Evolutionary conservation across 192 early-diverging fungal genomes (phyloP).

Genomic region (Oehlia diaphana): DNA sequence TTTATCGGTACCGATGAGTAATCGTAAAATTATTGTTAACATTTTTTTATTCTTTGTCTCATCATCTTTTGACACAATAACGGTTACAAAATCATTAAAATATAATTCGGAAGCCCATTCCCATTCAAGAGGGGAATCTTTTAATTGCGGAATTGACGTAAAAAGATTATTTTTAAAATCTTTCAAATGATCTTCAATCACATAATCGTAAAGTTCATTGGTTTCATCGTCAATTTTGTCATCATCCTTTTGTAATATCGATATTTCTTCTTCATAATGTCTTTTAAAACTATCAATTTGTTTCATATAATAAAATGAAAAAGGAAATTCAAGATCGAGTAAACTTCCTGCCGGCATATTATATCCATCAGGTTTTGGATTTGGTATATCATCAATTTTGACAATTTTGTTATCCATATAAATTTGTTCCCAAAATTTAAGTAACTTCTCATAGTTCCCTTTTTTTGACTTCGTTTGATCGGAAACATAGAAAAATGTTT

Average conservation of each 20-base stretch:
- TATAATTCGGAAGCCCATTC: conserved; percentile 5
- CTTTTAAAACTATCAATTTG: conserved; percentile 14
- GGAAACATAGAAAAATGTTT: neutral
- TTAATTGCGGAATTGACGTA: neutral
- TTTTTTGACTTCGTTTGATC: no score
- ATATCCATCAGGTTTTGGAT: no score
- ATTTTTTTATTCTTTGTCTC: neutral
- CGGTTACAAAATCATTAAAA: conserved; percentile 22
- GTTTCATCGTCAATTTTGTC: conserved; percentile 25
- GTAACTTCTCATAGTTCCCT: neutral
- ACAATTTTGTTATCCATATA: conserved; percentile 14
- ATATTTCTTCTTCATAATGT: conserved; percentile 11
- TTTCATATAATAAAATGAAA: no score
- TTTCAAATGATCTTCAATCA: neutral
- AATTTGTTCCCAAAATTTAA: conserved; percentile 14
- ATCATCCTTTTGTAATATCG: neutral
- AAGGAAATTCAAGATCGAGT: no score
- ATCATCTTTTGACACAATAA: neutral
- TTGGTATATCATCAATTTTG: conserved; percentile 3
- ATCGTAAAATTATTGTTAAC: neutral
- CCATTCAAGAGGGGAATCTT: neutral
- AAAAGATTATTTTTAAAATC: neutral
- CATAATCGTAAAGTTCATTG: neutral
- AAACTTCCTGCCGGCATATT: no score
- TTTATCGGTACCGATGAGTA: neutral